phyloP scores from a whole-genome alignment of 768 basidiomycete species.

The Phlebiopsis flavidoalba region DNA sequence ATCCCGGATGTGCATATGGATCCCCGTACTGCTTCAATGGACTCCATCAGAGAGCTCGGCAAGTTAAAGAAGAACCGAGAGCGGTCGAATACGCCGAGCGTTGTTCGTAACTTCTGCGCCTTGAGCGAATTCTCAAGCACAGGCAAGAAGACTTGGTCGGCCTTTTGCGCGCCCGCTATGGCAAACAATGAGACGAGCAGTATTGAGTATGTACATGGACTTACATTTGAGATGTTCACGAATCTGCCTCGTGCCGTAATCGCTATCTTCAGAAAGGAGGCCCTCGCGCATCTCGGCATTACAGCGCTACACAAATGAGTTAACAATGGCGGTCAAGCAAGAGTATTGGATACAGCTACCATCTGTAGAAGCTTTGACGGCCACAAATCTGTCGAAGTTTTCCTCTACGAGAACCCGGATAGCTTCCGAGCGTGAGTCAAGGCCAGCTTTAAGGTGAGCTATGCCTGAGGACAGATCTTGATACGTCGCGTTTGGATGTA shows the following conservation, averaged over 20 bases:
- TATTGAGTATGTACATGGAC: conserved; percentile 15
- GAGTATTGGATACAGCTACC: conserved; percentile 38
- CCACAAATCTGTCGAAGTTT: conserved; percentile 96
- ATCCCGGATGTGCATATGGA: not conserved
- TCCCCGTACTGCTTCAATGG: conserved; percentile 73
- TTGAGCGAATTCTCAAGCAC: conserved; percentile 95
- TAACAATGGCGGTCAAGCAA: not conserved
- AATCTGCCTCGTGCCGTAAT: conserved; percentile 80
- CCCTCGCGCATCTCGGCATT: conserved; percentile 93
- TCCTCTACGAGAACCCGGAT: conserved; percentile 93
- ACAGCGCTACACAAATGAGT: conserved; percentile 53
- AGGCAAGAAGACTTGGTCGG: conserved; percentile 93
- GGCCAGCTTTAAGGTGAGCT: conserved; percentile 63
- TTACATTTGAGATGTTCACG: conserved; percentile 82
- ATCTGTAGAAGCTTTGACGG: conserved; percentile 95
- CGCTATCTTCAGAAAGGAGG: conserved; percentile 65
- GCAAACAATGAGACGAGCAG: not conserved
- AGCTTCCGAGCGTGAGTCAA: conserved; percentile 92
- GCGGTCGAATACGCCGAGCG: conserved; percentile 91
- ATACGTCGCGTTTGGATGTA: conserved; percentile 94
- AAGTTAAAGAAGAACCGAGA: conserved; percentile 99
- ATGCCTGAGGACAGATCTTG: conserved; percentile 85
- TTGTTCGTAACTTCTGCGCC: conserved; percentile 87
- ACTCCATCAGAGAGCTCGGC: conserved; percentile 86
- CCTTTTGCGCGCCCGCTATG: conserved; percentile 84